A percentile compares a stretch with the other conserved stretches of the same genome.
phyloP scores from a whole-genome alignment of 2,329 filamentous ascomycete genomes.

The Fusarium nanum region DNA sequence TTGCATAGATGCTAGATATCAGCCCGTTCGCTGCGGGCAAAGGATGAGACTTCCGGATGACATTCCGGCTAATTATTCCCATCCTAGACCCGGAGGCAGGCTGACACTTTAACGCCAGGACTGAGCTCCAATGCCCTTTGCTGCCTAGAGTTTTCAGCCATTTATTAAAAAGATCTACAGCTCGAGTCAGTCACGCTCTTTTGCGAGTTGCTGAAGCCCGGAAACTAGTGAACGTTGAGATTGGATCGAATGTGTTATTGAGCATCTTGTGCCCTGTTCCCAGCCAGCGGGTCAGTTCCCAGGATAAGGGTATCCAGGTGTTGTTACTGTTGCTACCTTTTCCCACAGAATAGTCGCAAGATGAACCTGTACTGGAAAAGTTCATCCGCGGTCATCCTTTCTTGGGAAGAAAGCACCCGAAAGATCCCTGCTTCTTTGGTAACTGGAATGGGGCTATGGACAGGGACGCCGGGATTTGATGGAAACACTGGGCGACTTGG shows the following conservation, averaged over 20 bases:
- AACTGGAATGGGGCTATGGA: background rate
- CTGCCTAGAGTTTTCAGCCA: background rate
- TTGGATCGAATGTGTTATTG: constrained; percentile 13
- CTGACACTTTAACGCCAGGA: constrained; percentile 4
- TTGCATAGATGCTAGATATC: constrained; percentile 22
- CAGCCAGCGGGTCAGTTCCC: constrained; percentile 8
- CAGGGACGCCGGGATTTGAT: constrained; percentile 15
- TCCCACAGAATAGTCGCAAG: constrained; percentile 13
- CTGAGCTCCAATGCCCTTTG: background rate
- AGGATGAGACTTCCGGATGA: constrained; percentile 9
- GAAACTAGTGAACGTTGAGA: constrained; percentile 36
- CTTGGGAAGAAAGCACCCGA: constrained; percentile 34
- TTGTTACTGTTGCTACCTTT: background rate
- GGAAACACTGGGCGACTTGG: constrained; percentile 31
- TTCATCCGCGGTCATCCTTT: constrained; percentile 22
- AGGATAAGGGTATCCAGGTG: constrained; percentile 14
- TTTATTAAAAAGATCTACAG: constrained; percentile 10
- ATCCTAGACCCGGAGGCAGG: constrained; percentile 11
- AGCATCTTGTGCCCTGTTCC: constrained; percentile 14
- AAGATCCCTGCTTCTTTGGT: constrained; percentile 21
- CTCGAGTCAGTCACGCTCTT: constrained; percentile 21
- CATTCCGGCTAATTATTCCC: constrained; percentile 13
- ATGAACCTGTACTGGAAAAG: constrained; percentile 27
- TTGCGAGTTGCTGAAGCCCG: background rate
- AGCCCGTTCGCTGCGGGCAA: constrained; percentile 27